Evolutionary conservation across 352 stramenopile species (phyloP).

Genomic region (Blastocystis sp.): DNA sequence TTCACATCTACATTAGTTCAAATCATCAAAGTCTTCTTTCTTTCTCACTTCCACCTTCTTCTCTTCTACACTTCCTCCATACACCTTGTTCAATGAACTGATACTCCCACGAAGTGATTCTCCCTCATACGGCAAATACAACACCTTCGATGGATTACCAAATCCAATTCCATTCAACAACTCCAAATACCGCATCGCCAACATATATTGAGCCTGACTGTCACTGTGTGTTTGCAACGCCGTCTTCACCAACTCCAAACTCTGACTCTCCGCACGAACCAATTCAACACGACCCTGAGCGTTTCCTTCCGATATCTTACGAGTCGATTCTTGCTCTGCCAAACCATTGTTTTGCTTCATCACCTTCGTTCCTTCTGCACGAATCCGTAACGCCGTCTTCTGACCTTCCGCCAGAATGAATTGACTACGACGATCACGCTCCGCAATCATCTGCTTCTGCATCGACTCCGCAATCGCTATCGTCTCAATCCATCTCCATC

Average conservation of each 20-base stretch:
- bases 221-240: background rate
- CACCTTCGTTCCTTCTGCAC: constrained; percentile 61
- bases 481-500: background rate
- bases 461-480: constrained; percentile 59
- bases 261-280: constrained; percentile 59
- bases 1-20: background rate
- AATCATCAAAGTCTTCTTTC: constrained; percentile 19
- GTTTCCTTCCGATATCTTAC: constrained; percentile 61
- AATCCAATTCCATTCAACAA: constrained; percentile 57
- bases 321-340: constrained; percentile 61
- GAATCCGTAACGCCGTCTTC: constrained; percentile 60
- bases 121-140: constrained; percentile 60
- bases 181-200: constrained; percentile 59
- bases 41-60: background rate
- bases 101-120: constrained; percentile 57
- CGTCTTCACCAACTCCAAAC: constrained; percentile 51
- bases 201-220: constrained; percentile 57
- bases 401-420: constrained; percentile 62
- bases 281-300: constrained; percentile 60
- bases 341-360: constrained; percentile 62
- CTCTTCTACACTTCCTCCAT: constrained; percentile 46
- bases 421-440: constrained; percentile 60
- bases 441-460: constrained; percentile 63
- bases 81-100: constrained; percentile 42
- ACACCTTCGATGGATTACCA: constrained; percentile 53